phyloP scores from a whole-genome alignment of 2,329 filamentous ascomycete species.

The Gyromitra esculenta region DNA sequence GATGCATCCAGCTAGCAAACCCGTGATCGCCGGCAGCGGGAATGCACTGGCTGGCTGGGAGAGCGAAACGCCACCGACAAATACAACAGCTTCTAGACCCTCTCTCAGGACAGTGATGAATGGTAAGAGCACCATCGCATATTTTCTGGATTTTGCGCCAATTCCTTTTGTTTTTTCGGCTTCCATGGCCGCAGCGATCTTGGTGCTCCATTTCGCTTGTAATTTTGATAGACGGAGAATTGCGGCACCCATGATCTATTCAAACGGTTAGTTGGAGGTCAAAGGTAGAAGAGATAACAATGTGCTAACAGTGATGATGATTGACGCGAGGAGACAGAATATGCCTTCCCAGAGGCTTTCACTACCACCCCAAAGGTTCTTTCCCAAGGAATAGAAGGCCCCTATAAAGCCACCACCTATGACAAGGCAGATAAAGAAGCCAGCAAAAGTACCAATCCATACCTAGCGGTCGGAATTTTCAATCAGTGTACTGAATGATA shows the following conservation, averaged over 20 bases:
- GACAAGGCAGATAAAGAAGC: slow-evolving; percentile 72
- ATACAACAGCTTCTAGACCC: slow-evolving; percentile 85
- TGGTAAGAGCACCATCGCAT: slow-evolving; percentile 85
- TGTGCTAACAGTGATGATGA: slow-evolving; percentile 74
- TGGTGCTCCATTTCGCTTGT: slow-evolving; percentile 86
- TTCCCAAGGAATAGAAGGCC: slow-evolving; percentile 76
- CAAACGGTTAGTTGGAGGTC: neutral
- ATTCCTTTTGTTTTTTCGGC: slow-evolving; percentile 63
- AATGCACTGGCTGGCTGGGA: slow-evolving; percentile 78
- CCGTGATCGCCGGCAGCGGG: slow-evolving; percentile 78
- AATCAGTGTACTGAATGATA: slow-evolving; percentile 15
- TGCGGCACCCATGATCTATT: slow-evolving; percentile 74
- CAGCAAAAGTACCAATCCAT: slow-evolving; percentile 73
- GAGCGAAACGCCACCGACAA: slow-evolving; percentile 84
- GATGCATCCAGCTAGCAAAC: slow-evolving; percentile 72
- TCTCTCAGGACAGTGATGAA: slow-evolving; percentile 89
- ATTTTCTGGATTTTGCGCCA: slow-evolving; percentile 67
- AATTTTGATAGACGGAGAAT: slow-evolving; percentile 83
- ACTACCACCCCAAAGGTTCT: slow-evolving; percentile 72
- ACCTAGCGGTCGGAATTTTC: slow-evolving; percentile 63
- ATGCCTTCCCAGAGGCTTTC: slow-evolving; percentile 85
- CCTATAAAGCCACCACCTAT: slow-evolving; percentile 76
- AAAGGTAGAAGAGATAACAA: neutral
- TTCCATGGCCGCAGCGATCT: slow-evolving; percentile 77
- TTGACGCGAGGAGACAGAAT: slow-evolving; percentile 76